These are phyloP conservation scores for Lodderomyces parapsilosis DNA, from an alignment of 1,139 yeast species.

Conservation along the genomic window DNA sequence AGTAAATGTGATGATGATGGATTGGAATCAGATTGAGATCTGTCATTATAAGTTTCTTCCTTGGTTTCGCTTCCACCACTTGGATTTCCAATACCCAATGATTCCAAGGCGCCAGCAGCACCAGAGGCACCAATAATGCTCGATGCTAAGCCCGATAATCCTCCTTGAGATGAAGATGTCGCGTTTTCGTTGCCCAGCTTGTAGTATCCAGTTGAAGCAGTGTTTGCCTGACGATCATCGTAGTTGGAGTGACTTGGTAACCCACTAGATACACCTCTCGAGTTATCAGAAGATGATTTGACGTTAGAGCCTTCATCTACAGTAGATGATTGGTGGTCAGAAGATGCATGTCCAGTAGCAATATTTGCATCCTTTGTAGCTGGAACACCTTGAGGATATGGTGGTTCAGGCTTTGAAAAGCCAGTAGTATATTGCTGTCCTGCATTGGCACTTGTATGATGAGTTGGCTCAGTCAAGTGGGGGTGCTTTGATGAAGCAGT, in stretches of 20 bases:
- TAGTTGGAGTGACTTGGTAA: constrained; percentile 5
- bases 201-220: background rate
- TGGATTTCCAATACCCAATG: constrained; percentile 4
- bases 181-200: background rate
- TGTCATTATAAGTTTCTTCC: background rate
- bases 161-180: constrained; percentile 1
- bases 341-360: background rate
- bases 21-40: background rate
- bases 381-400: constrained; percentile 9
- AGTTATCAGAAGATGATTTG: background rate
- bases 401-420: constrained; percentile 5
- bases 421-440: background rate
- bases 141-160: constrained; percentile 4
- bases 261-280: constrained; percentile 2
- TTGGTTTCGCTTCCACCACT: background rate
- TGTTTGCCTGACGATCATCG: background rate
- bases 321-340: background rate
- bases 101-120: constrained; percentile 5
- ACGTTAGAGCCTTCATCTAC: background rate
- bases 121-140: constrained; percentile 7
- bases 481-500: constrained; percentile 9
- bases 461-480: constrained; percentile 8
- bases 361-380: constrained; percentile 1
- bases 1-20: constrained; percentile 5
- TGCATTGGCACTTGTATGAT: constrained; percentile 5